Conservation (phyloP, 2,329 filamentous ascomycete genomes). For the Penicillium brasilianum region DNA sequence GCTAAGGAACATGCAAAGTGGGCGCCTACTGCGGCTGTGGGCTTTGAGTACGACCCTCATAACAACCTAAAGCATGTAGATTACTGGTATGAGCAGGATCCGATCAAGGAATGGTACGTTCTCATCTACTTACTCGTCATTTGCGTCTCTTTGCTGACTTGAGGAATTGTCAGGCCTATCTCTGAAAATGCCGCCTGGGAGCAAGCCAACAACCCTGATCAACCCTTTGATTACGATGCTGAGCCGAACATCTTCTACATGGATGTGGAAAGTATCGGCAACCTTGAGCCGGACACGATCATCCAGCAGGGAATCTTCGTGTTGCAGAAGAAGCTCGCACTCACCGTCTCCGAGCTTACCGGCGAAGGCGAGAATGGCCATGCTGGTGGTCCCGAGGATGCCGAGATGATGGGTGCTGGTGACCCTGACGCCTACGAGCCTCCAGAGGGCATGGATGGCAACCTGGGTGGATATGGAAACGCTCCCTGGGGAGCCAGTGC, state of each 20-base stretch:
- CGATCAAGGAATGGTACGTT: slow-evolving; percentile 78
- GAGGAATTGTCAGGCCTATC: slow-evolving; percentile 38
- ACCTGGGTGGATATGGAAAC: slow-evolving; percentile 47
- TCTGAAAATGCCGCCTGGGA: slow-evolving; percentile 67
- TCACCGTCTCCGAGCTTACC: slow-evolving; percentile 70
- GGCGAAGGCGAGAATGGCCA: slow-evolving; percentile 61
- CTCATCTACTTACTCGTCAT: slow-evolving; percentile 34
- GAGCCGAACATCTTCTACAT: slow-evolving; percentile 86
- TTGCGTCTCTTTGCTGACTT: slow-evolving; percentile 4
- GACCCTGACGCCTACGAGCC: slow-evolving; percentile 57
- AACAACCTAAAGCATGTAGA: slow-evolving; percentile 93
- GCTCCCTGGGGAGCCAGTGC: slow-evolving; percentile 69
- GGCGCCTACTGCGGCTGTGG: slow-evolving; percentile 88
- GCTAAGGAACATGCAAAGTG: slow-evolving; percentile 99
- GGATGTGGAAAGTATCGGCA: slow-evolving; percentile 87
- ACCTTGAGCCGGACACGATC: slow-evolving; percentile 86
- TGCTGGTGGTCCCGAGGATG: slow-evolving; percentile 52
- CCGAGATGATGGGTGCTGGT: slow-evolving; percentile 55
- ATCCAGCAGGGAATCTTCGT: slow-evolving; percentile 87
- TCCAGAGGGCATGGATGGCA: slow-evolving; percentile 50
- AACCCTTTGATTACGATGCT: slow-evolving; percentile 89
- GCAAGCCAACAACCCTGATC: slow-evolving; percentile 77
- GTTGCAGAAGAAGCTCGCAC: slow-evolving; percentile 87
- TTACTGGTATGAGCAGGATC: slow-evolving; percentile 91
- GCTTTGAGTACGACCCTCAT: slow-evolving; percentile 97